Evolutionary conservation across 2,329 filamentous ascomycete genomes (phyloP), one percentile per base, ranked within the genome.

Genomic region (Cercospora zeae-maydis): DNA sequence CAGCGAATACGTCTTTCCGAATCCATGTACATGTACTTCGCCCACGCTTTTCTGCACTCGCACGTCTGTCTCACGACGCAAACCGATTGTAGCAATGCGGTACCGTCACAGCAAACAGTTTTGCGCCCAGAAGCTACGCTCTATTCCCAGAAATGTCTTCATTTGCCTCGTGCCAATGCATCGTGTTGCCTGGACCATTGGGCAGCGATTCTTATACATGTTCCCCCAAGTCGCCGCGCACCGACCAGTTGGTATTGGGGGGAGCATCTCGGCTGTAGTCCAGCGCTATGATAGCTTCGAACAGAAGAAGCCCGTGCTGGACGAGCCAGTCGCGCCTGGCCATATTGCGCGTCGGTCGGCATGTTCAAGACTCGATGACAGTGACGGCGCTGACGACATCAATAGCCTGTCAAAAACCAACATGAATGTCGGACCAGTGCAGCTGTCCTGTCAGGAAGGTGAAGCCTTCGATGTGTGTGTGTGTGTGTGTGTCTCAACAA

Each of bases 261-360:
- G 53, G 34, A 45, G 33, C 33, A 34, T 56, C 21, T 37, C 31
- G 53, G 36, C 16, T 36, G 24, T 37, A 27, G 31, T 30, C 16
- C 33, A 56, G 53, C 53, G 53, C 53, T 42, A 42, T 21, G 19
- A 27, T 56, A 56, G 53, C 53, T 37, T 56, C 53, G 53, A 27
- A n/a, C 24, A 56, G 33, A 19, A 56, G 53, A n/a, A 37, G 53
- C 30, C 53, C 53, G 34, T 56, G 53, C 36, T 24, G 33, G 53
- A 16, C 34, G 53, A 56, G 33, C 27, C 51, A 54, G 30, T 33
- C 27, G 30, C 51, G 16, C 51, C 33, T 21, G 33, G 30, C 51
- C 16, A 21, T 19, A 13, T 33, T 42, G 37, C 47, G 27, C 10
- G 27, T 51, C 21, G 47, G n/a, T 31, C 24, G 47, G 47, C 47